phyloP scores from a whole-genome alignment of 2,329 filamentous ascomycete species.

The Ascochyta rabiei region DNA sequence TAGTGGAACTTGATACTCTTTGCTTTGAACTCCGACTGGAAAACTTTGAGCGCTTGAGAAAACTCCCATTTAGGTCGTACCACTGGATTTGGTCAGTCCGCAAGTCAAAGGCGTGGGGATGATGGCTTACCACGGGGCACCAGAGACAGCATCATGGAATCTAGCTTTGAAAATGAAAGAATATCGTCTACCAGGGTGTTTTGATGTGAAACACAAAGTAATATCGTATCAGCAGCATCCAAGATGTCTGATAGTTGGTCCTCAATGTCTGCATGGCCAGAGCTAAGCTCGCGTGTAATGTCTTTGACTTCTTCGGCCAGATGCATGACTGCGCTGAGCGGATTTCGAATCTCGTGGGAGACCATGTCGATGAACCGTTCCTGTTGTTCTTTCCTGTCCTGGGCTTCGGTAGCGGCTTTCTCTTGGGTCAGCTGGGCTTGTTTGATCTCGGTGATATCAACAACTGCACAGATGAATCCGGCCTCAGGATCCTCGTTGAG shows the following conservation, averaged over 20 bases:
- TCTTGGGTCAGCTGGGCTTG: slow-evolving; percentile 51
- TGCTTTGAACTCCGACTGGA: slow-evolving; percentile 48
- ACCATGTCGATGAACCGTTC: slow-evolving; percentile 57
- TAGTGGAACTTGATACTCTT: slow-evolving; percentile 48
- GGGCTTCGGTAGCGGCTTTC: slow-evolving; percentile 51
- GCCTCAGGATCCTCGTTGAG: slow-evolving; percentile 51
- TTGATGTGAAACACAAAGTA: slow-evolving; percentile 53
- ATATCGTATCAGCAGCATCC: slow-evolving; percentile 49
- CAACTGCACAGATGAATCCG: slow-evolving; percentile 54
- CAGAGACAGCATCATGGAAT: slow-evolving; percentile 53
- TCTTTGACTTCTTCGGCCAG: slow-evolving; percentile 52
- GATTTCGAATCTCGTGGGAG: slow-evolving; percentile 50
- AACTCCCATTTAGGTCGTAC: slow-evolving; percentile 48
- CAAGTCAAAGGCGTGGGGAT: neutral
- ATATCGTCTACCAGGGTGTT: slow-evolving; percentile 56
- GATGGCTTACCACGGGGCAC: slow-evolving; percentile 35
- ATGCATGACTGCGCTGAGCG: slow-evolving; percentile 50
- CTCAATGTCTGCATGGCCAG: slow-evolving; percentile 21
- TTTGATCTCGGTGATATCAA: slow-evolving; percentile 56
- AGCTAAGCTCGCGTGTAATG: slow-evolving; percentile 33
- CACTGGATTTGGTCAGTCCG: slow-evolving; percentile 22
- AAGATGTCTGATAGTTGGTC: slow-evolving; percentile 38
- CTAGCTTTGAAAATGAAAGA: slow-evolving; percentile 55
- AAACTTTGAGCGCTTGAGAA: slow-evolving; percentile 47
- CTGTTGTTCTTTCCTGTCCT: slow-evolving; percentile 53